phyloP scores from a whole-genome alignment of 257 asterid genomes.

The Nyctanthes arbortristis region DNA sequence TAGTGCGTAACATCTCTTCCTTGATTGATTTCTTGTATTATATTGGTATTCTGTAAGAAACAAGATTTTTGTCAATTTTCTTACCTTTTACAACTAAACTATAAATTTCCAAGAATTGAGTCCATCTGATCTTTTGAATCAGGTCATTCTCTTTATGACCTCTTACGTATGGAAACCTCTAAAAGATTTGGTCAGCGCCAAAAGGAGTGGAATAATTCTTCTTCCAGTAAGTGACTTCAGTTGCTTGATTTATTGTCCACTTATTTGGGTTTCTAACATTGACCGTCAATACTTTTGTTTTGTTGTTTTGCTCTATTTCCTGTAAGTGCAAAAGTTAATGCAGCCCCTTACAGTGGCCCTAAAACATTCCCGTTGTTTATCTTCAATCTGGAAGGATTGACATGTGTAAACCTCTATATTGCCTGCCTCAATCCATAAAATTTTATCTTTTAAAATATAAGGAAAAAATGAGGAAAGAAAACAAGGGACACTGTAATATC shows the following conservation, averaged over 20 bases:
- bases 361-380: not conserved
- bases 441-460: not conserved
- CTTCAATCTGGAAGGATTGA: not conserved
- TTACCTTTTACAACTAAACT: not conserved
- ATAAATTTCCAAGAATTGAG: not conserved
- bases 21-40: not conserved
- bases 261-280: not conserved
- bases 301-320: not conserved
- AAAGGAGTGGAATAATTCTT: slow-evolving; percentile 15
- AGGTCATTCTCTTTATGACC: slow-evolving; percentile 29
- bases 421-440: slow-evolving; percentile 1
- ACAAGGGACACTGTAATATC: not conserved
- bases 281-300: not conserved
- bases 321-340: not conserved
- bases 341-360: not conserved
- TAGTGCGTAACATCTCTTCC: not conserved
- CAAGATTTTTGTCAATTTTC: not conserved
- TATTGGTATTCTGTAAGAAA: not conserved
- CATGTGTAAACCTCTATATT: not conserved
- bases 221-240: slow-evolving; percentile 29
- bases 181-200: slow-evolving; percentile 12
- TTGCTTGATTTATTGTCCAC: slow-evolving; percentile 5
- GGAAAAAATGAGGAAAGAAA: not conserved
- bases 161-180: slow-evolving; percentile 39
- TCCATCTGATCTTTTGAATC: slow-evolving; percentile 10